Percentiles rank a stretch among this genome's conserved stretches.
Conservation (phyloP, 2,329 filamentous ascomycete species). For the Hymenoscyphus fraxineus region DNA sequence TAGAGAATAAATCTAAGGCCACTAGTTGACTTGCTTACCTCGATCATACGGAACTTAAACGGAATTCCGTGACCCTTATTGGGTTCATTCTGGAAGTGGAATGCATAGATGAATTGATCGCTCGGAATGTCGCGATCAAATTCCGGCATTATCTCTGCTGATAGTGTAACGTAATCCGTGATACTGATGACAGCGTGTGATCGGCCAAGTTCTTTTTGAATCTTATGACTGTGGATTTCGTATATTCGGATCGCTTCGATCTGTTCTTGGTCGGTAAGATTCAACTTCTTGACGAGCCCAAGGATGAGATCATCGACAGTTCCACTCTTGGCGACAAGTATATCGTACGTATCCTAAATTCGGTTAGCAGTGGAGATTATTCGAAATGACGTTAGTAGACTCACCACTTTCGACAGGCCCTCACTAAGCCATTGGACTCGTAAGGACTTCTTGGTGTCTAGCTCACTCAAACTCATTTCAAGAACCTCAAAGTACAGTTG, state of each 20-base stretch:
- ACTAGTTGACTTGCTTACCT: constrained; percentile 51
- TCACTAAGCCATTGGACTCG: constrained; percentile 84
- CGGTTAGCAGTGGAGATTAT: constrained; percentile 26
- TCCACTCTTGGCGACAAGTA: constrained; percentile 85
- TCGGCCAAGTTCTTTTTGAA: constrained; percentile 71
- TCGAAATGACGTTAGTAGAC: constrained; percentile 25
- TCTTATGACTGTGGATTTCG: constrained; percentile 77
- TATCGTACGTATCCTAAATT: constrained; percentile 66
- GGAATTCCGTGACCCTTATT: constrained; percentile 81
- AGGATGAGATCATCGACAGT: constrained; percentile 74
- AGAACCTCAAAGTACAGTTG: constrained; percentile 88
- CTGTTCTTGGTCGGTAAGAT: constrained; percentile 68
- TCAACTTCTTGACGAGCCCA: constrained; percentile 74
- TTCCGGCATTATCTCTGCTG: constrained; percentile 76
- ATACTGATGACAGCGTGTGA: constrained; percentile 75
- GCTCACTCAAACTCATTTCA: constrained; percentile 88
- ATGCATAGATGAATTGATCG: constrained; percentile 67
- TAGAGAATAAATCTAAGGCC: background rate
- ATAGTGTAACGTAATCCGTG: constrained; percentile 79
- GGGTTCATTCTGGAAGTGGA: constrained; percentile 90
- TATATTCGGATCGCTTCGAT: constrained; percentile 73
- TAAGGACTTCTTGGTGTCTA: constrained; percentile 86
- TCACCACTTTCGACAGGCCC: constrained; percentile 84
- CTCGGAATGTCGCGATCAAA: constrained; percentile 60
- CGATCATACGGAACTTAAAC: constrained; percentile 82